phyloP scores from a whole-genome alignment of 257 asterid genomes.

The Solanum medicagineum region DNA sequence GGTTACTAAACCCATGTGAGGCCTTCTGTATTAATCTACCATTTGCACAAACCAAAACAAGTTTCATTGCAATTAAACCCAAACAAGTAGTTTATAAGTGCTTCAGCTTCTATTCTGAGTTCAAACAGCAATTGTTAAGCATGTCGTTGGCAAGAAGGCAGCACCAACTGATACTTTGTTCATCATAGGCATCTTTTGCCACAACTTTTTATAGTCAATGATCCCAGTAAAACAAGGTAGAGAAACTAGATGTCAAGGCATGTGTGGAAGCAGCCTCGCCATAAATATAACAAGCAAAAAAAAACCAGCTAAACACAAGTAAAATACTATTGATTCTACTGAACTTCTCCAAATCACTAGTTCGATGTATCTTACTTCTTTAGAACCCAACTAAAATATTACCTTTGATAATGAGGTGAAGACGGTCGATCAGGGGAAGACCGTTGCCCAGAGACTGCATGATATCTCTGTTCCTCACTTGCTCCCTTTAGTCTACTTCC shows the following conservation, averaged over 20 bases:
- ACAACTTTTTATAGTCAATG: not conserved
- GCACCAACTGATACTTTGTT: not conserved
- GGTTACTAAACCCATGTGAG: not conserved
- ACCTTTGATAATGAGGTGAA: constrained; percentile 71
- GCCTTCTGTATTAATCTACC: not conserved
- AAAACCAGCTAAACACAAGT: not conserved
- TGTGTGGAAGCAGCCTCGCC: not conserved
- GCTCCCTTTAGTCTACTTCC: constrained; percentile 37
- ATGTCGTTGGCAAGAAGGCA: not conserved
- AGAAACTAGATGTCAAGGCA: not conserved
- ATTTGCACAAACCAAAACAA: not conserved
- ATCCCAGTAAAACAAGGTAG: not conserved
- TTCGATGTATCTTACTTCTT: not conserved
- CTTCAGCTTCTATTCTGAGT: not conserved
- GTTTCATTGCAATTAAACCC: not conserved
- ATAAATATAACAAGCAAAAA: not conserved
- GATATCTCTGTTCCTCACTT: constrained; percentile 42
- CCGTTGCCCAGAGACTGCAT: constrained; percentile 18
- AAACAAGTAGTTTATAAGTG: not conserved
- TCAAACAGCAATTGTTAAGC: not conserved
- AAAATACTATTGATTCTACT: not conserved
- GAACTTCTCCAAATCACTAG: not conserved
- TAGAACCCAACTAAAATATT: constrained; percentile 1
- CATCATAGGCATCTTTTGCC: not conserved
- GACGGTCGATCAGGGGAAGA: constrained; percentile 80